Evolutionary conservation across 208 protist species (phyloP).

Genomic region (Wallacemonas sp.): DNA sequence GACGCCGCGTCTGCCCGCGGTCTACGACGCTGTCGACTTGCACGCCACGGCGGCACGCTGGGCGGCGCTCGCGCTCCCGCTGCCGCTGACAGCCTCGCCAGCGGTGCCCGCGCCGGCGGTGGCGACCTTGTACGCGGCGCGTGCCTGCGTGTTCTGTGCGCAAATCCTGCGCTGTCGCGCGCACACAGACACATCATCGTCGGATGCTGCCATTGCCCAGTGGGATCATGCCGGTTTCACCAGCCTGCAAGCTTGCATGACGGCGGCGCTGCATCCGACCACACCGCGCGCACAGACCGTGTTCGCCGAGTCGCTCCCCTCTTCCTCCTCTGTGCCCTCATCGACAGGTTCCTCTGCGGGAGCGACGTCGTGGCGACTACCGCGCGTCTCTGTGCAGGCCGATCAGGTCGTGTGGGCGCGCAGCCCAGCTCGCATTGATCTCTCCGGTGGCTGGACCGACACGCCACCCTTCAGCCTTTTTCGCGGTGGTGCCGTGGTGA

Average conservation of each 20-base stretch:
- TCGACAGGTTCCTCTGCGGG: too few species aligned
- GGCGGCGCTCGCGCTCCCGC: constrained; percentile 27
- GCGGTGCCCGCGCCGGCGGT: too few species aligned
- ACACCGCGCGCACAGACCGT: neutral
- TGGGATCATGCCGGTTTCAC: constrained; percentile 5
- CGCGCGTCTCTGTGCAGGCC: constrained; percentile 28
- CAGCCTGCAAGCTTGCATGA: constrained; percentile 1
- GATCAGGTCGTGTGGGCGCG: constrained; percentile 57
- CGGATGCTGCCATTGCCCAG: neutral
- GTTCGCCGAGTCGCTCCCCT: neutral
- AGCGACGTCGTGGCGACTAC: constrained; percentile 14
- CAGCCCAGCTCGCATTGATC: constrained; percentile 54
- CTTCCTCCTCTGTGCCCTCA: too few species aligned
- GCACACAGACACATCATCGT: neutral
- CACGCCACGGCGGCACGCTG: constrained; percentile 34
- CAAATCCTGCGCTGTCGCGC: neutral
- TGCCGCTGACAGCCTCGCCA: too few species aligned
- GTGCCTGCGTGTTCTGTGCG: constrained; percentile 21
- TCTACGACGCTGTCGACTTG: constrained; percentile 42
- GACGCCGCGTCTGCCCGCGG: neutral
- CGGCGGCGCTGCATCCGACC: neutral
- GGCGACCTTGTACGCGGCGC: constrained; percentile 9
- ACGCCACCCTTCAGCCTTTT: constrained; percentile 62
- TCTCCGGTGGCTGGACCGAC: constrained; percentile 69
- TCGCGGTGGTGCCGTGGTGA: constrained; percentile 60